Percentiles rank a stretch among this genome's conserved stretches.
Evolutionary conservation across 1,284 basidiomycete genomes (phyloP).

Genomic region (Rhodotorula mucilaginosa): DNA sequence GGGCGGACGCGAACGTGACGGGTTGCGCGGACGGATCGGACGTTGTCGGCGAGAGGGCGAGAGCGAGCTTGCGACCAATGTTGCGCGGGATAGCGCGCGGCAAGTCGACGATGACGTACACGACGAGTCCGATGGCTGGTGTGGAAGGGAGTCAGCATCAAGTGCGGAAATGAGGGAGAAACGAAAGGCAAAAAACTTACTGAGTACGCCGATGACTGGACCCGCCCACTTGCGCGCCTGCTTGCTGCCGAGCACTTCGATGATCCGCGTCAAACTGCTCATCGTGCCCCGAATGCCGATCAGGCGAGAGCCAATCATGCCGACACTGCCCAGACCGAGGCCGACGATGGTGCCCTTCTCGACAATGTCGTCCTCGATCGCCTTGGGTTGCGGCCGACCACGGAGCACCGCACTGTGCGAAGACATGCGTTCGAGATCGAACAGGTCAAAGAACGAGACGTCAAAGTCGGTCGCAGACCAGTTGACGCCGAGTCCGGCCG

Average conservation of each 20-base stretch:
- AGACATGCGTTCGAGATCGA: conserved; percentile 81
- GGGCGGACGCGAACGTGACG: conserved; percentile 64
- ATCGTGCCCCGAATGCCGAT: conserved; percentile 74
- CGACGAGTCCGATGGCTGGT: conserved; percentile 67
- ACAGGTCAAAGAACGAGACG: conserved; percentile 66
- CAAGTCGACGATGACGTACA: conserved; percentile 83
- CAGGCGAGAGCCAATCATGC: conserved; percentile 77
- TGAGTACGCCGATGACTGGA: conserved; percentile 72
- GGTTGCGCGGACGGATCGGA: conserved; percentile 48
- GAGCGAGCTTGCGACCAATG: conserved; percentile 66
- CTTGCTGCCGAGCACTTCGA: conserved; percentile 79
- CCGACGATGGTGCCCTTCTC: conserved; percentile 70
- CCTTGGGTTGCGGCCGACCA: conserved; percentile 29
- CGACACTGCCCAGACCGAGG: conserved; percentile 78
- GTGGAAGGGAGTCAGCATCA: neutral
- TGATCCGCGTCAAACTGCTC: conserved; percentile 69
- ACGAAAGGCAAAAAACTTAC: conserved; percentile 32
- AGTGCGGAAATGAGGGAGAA: neutral
- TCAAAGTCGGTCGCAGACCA: conserved; percentile 48
- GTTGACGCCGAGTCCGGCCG: conserved; percentile 34
- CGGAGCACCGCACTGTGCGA: conserved; percentile 51
- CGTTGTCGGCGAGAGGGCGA: conserved; percentile 56
- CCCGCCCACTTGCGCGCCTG: conserved; percentile 80
- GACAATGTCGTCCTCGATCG: conserved; percentile 55
- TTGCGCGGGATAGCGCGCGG: conserved; percentile 89